Percentiles rank a stretch among this genome's conserved stretches.
phyloP scores from a whole-genome alignment of 2,329 filamentous ascomycete species.

The Plectosphaerella sp. region DNA sequence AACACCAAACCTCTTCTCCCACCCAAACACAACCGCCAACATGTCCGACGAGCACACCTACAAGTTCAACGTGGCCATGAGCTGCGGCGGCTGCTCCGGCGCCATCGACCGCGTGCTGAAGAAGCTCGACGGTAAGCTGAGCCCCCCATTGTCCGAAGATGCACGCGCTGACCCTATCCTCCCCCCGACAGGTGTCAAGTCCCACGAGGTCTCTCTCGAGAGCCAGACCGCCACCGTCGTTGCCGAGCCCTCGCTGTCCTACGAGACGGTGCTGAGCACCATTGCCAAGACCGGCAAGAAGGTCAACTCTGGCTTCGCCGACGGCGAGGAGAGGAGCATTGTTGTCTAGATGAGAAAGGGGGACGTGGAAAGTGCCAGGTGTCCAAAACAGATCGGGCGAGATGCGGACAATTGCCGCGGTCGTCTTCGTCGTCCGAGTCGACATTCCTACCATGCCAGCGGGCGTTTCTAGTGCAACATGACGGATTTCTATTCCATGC shows the following conservation, averaged over 20 bases:
- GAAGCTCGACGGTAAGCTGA: conserved; percentile 76
- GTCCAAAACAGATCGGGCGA: too few species aligned
- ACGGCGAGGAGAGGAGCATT: conserved; percentile 55
- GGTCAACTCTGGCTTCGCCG: conserved; percentile 71
- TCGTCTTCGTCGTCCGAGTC: too few species aligned
- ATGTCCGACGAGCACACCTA: conserved; percentile 86
- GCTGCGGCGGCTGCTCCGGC: conserved; percentile 92
- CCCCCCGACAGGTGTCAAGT: conserved; percentile 68
- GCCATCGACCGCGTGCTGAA: conserved; percentile 88
- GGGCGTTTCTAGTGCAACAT: too few species aligned
- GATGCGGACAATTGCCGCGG: too few species aligned
- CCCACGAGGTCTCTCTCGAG: conserved; percentile 83
- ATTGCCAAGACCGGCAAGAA: conserved; percentile 96
- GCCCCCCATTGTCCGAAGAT: not conserved
- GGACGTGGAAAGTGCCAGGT: too few species aligned
- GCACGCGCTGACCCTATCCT: conserved; percentile 6
- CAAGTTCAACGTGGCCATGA: conserved; percentile 94
- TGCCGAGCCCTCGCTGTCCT: conserved; percentile 64
- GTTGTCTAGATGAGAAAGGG: conserved; percentile 19
- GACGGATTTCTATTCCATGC: too few species aligned
- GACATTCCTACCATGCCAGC: too few species aligned
- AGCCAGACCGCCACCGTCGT: conserved; percentile 76
- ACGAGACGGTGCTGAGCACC: conserved; percentile 77
- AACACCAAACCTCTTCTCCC: too few species aligned
- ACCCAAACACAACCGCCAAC: conserved; percentile 18